Evolutionary conservation across 108 stramenopile species (phyloP), one percentile per base, ranked within the genome.

Genomic region (Asterionellopsis glacialis): DNA sequence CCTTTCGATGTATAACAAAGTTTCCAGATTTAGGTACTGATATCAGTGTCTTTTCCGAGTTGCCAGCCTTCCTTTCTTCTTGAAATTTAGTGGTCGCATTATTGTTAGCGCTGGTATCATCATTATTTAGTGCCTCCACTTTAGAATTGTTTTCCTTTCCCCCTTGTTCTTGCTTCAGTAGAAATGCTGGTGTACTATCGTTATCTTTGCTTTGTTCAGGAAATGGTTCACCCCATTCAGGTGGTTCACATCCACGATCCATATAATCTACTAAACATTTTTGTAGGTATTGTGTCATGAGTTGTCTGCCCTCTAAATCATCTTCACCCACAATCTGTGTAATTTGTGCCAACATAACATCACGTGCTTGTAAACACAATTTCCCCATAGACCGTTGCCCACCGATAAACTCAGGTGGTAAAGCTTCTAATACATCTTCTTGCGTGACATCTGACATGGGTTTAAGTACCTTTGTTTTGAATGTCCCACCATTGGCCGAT

Each of bases 401-500:
- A 21, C 92, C 92, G 10, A 57, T 48, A 61, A 90, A 94, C 6
- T 57, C 70, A 0, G 92, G 87, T 10, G 92, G 92, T 0, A 94
- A 65, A 13, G 87, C 83, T 52, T 94, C 87, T 54, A 90, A 61
- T 16, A 94, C 84, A 65, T 94, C 92, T 27, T 94, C 83, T 13
- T 75, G 41, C 18, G 83, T 83, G 0, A 94, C 86, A 7, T 91
- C 84, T 5, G 89, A 67, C 68, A 94, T 81, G 11, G 93, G 93
- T 59, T 79, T 85, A 50, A 94, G 74, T 19, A 94, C 85, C 45
- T 89, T 87, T 43, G 90, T 88, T 64, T 91, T 88, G 72, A 73
- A 94, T 13, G 72, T 71, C 7, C 85, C 82, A 9, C 83, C 83
- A 52, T 72, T 16, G 45, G 54, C 39, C 45, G 51, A 49, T 65